These are phyloP conservation scores for Vaccinium macrocarpon DNA, from an alignment of 148 eudicot species.

Conservation along the genomic window DNA sequence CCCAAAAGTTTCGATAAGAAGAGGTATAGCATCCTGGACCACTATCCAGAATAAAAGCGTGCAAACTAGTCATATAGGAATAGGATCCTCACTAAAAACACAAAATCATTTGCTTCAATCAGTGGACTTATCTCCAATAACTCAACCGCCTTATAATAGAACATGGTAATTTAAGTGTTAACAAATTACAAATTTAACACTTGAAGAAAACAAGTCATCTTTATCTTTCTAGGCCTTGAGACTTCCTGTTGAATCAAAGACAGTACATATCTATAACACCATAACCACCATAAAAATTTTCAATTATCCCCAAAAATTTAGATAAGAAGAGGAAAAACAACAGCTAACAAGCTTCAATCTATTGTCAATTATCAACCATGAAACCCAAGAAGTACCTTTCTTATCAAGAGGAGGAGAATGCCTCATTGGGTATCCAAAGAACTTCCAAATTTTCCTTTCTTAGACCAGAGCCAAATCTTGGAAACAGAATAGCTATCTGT, in stretches of 20 bases:
- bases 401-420: constrained; percentile 15
- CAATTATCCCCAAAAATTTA: constrained; percentile 6
- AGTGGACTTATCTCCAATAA: background rate
- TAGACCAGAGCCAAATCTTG: constrained; percentile 71
- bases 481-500: constrained; percentile 66
- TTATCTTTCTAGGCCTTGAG: background rate
- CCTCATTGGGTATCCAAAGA: constrained; percentile 29
- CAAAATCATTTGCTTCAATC: background rate
- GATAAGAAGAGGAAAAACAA: background rate
- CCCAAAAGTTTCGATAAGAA: too few species aligned
- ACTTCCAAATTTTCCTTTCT: constrained; percentile 48
- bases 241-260: constrained; percentile 3
- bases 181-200: background rate
- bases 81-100: background rate
- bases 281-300: background rate
- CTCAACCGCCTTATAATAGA: background rate
- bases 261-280: background rate
- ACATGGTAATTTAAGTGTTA: background rate
- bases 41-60: background rate
- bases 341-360: background rate
- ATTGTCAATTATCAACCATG: background rate
- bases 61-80: background rate
- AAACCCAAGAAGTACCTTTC: constrained; percentile 5
- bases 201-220: background rate
- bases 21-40: background rate